Percentiles rank a stretch among this genome's conserved stretches.
Conservation (phyloP, 192 early-diverging fungal genomes). For the Backusella parvicylindrica region DNA sequence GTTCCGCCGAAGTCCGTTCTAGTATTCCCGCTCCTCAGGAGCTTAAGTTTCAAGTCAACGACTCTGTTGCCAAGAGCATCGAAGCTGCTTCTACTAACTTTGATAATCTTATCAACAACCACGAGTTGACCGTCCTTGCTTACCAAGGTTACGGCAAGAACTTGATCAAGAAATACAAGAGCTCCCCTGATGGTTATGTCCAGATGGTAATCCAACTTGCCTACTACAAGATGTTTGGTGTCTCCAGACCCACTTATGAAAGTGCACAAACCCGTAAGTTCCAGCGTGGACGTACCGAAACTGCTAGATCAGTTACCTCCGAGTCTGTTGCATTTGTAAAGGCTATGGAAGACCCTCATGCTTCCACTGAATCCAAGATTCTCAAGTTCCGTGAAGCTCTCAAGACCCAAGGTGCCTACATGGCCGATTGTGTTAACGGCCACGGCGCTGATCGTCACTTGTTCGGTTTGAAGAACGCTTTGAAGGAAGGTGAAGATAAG, state of each 20-base stretch:
- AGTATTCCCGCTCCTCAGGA: constrained; percentile 65
- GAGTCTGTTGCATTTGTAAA: constrained; percentile 86
- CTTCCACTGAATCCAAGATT: constrained; percentile 52
- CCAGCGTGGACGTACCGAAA: constrained; percentile 93
- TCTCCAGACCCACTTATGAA: constrained; percentile 85
- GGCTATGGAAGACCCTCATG: constrained; percentile 71
- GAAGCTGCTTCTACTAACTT: constrained; percentile 73
- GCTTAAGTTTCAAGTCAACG: constrained; percentile 71
- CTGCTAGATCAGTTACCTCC: constrained; percentile 73
- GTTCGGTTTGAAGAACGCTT: constrained; percentile 74
- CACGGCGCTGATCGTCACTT: constrained; percentile 91
- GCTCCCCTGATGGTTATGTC: constrained; percentile 75
- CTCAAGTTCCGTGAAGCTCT: constrained; percentile 73
- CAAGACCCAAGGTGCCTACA: constrained; percentile 75
- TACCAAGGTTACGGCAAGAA: constrained; percentile 94
- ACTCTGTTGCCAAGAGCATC: constrained; percentile 54
- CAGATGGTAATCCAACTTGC: constrained; percentile 97
- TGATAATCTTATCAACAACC: constrained; percentile 70
- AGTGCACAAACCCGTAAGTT: constrained; percentile 90
- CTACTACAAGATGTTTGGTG: constrained; percentile 87
- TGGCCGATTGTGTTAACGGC: constrained; percentile 74
- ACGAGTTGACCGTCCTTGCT: constrained; percentile 79
- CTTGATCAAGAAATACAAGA: constrained; percentile 81
- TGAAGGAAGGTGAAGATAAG: constrained; percentile 72
- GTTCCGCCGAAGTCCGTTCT: constrained; percentile 46